Evolutionary conservation across 495 filamentous ascomycete genomes (phyloP).

Genomic region (Pyrenula massariospora): DNA sequence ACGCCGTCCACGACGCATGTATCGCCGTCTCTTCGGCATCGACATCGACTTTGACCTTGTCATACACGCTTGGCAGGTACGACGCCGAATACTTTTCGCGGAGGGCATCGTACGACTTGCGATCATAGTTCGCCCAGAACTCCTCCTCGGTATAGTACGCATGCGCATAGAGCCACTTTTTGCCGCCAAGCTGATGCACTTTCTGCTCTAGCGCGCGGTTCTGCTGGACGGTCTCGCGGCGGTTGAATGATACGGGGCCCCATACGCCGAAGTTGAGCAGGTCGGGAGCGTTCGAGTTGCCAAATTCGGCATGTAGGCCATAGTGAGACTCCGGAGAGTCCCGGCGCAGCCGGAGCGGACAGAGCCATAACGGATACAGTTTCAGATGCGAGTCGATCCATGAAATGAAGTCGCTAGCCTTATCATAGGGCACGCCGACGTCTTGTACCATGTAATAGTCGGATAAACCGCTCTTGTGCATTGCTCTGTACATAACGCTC

Average conservation of each 20-base stretch:
- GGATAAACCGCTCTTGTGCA: conserved; percentile 38
- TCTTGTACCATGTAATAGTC: conserved; percentile 43
- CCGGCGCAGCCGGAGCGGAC: conserved; percentile 28
- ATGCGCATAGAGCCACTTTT: conserved; percentile 48
- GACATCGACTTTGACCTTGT: conserved; percentile 33
- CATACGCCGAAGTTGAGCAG: conserved; percentile 48
- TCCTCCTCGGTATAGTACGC: conserved; percentile 41
- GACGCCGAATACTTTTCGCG: conserved; percentile 36
- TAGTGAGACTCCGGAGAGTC: conserved; percentile 25
- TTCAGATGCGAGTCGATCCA: conserved; percentile 28
- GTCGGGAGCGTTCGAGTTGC: conserved; percentile 3
- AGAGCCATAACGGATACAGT: conserved; percentile 50
- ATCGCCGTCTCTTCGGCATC: conserved; percentile 13
- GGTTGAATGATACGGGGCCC: conserved; percentile 24
- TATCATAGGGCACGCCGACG: conserved; percentile 37
- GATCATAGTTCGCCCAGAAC: conserved; percentile 44
- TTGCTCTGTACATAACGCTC: conserved; percentile 42
- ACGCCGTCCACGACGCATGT: conserved; percentile 8
- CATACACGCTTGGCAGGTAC: conserved; percentile 35
- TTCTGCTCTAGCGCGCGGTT: conserved; percentile 57
- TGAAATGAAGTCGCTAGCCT: conserved; percentile 33
- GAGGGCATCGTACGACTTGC: conserved; percentile 31
- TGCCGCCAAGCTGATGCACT: conserved; percentile 52
- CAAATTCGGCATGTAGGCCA: conserved; percentile 5
- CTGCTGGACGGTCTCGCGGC: conserved; percentile 29